A percentile compares a stretch with the other conserved stretches of the same genome.
Conservation (phyloP, 1,284 basidiomycete species). For the Hymenochaete sp. region DNA sequence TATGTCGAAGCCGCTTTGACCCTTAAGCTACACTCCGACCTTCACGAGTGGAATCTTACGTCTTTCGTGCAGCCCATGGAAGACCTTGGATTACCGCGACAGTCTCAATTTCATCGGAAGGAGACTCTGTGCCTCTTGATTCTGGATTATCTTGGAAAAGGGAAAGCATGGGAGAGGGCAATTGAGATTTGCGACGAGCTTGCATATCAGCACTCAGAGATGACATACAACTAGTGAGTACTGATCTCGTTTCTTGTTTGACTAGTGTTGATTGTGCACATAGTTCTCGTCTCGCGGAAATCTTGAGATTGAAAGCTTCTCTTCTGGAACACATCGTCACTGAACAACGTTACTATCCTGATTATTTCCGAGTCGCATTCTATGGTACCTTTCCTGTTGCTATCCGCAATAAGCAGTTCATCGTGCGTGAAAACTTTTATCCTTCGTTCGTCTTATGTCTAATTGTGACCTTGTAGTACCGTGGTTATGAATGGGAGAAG, state of each 20-base stretch:
- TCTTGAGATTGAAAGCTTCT: slow-evolving; percentile 76
- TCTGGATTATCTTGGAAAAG: slow-evolving; percentile 84
- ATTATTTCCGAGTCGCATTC: slow-evolving; percentile 91
- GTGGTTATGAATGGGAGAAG: slow-evolving; percentile 88
- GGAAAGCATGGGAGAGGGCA: slow-evolving; percentile 93
- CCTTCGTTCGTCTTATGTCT: slow-evolving; percentile 4
- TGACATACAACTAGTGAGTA: slow-evolving; percentile 84
- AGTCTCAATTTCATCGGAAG: slow-evolving; percentile 91
- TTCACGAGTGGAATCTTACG: slow-evolving; percentile 83
- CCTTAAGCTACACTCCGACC: slow-evolving; percentile 86
- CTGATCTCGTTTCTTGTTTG: slow-evolving; percentile 14
- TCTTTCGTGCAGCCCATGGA: slow-evolving; percentile 79
- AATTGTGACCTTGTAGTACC: slow-evolving; percentile 47
- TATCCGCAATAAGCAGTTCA: slow-evolving; percentile 80
- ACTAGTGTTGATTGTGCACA: slow-evolving; percentile 12
- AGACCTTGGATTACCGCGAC: slow-evolving; percentile 81
- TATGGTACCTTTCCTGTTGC: slow-evolving; percentile 85
- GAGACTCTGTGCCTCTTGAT: slow-evolving; percentile 83
- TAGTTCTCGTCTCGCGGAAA: slow-evolving; percentile 74
- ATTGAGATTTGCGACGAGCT: slow-evolving; percentile 91
- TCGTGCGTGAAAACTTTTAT: slow-evolving; percentile 40
- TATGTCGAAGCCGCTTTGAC: slow-evolving; percentile 90
- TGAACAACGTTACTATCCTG: slow-evolving; percentile 77
- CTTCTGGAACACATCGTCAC: slow-evolving; percentile 78
- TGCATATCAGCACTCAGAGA: slow-evolving; percentile 72